Percentiles rank a stretch among this genome's conserved stretches.
Evolutionary conservation across 2,329 filamentous ascomycete species (phyloP).

Genomic region (Fusarium sp.): DNA sequence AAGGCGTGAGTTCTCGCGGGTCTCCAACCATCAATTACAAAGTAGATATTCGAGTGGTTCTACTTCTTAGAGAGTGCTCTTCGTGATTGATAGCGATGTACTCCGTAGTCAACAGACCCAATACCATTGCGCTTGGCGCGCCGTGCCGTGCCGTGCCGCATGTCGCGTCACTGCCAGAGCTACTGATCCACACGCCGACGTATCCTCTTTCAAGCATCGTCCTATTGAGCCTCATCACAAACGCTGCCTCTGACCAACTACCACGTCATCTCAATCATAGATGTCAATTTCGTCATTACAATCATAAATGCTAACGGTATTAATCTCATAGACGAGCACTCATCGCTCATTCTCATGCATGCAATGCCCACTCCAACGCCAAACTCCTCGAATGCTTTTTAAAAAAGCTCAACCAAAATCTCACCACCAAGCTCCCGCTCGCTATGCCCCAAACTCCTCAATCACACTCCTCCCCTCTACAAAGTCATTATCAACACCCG

Average conservation of each 20-base stretch:
- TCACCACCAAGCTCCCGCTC: not conserved
- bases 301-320: not conserved
- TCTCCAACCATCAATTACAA: not conserved
- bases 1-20: rapidly evolving
- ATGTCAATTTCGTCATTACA: not conserved
- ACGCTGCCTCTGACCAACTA: not conserved
- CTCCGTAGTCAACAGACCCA: too few relatives aligned
- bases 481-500: slow-evolving; percentile 48
- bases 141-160: not conserved
- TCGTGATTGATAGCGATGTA: rapidly evolving
- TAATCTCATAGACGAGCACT: not conserved
- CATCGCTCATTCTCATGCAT: not conserved
- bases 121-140: not conserved
- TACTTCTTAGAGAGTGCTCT: too few relatives aligned
- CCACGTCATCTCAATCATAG: not conserved
- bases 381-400: not conserved
- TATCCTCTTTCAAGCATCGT: not conserved
- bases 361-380: not conserved
- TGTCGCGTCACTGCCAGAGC: not conserved
- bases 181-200: not conserved
- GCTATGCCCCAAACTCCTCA: slow-evolving; percentile 53
- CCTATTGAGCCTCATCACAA: not conserved
- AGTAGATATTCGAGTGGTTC: rapidly evolving
- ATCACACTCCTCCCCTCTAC: slow-evolving; percentile 60
- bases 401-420: not conserved